Base-by-base conservation (phyloP, 306 rosid species). In the Prunus davidiana region DNA sequence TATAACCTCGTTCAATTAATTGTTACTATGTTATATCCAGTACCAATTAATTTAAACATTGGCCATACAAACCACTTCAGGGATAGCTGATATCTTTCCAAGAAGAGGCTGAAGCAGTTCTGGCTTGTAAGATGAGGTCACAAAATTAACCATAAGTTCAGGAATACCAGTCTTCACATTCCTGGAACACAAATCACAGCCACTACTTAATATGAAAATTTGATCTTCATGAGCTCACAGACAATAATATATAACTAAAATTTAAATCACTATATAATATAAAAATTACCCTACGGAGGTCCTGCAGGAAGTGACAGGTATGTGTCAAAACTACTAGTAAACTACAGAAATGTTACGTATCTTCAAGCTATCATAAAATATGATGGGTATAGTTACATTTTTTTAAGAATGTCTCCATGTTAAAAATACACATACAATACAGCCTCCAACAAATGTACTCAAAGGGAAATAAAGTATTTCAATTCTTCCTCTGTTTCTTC, bases 61-160 rank as follows among this genome's bases (percentile, higher is more conserved):
- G 12, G 16, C n/a, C 63, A 64, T 67, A 88, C 98, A 65, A 62
- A 94, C 98, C 98, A 94, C 98, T 92, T 89, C 98, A 74, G 96
- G 92, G 79, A 92, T 80, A 20, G 67, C 82, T 64, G 90, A 82
- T 82, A 90, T 83, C 87, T 82, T 91, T 78, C 89, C 86, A 52
- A 90, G 89, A 46, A 94, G 83, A 76, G 91, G 88, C 87, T 79
- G 77, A 82, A 94, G 90, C 76, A 87, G 84, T 71, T 89, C 92
- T 56, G 93, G 93, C 82, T 86, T 80, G 88, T 90, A 83, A 66
- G 96, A 92, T 63, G 98, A 92, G 73, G 95, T 94, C 88, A 94
- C 98, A 77, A 94, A 89, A 84, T 94, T 94, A 65, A 94, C 98
- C 98, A 94, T 92, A 73, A 94, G 78, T 83, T 94, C 97, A 71